A percentile compares a stretch with the other conserved stretches of the same genome.
phyloP scores from a whole-genome alignment of 257 asterid genomes.

The Parsonsia alboflavescens region DNA sequence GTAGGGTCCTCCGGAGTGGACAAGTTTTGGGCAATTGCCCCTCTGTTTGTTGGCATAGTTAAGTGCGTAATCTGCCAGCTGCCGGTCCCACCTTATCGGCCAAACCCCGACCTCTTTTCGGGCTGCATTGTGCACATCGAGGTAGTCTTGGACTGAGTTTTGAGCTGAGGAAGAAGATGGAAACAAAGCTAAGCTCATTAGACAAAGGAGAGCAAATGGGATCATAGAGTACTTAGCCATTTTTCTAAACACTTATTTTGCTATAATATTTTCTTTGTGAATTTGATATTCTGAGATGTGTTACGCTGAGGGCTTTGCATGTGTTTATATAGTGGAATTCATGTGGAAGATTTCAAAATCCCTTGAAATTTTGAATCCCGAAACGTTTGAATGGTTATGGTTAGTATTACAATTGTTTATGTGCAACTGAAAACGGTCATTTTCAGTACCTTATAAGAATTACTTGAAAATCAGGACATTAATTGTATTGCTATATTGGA shows the following conservation, averaged over 20 bases:
- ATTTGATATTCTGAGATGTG: neutral
- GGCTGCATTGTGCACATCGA: slow-evolving; percentile 35
- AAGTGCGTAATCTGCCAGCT: slow-evolving; percentile 34
- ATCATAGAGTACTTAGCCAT: slow-evolving; percentile 3
- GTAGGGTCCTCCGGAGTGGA: slow-evolving; percentile 30
- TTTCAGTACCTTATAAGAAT: too few species aligned
- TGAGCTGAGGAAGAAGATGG: slow-evolving; percentile 10
- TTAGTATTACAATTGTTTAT: neutral
- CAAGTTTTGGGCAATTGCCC: slow-evolving; percentile 31
- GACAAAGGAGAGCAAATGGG: neutral
- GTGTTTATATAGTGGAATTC: neutral
- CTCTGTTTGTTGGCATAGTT: slow-evolving; percentile 24
- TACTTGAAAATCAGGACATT: too few species aligned
- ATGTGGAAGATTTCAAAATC: neutral
- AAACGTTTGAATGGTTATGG: neutral
- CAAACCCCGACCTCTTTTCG: slow-evolving; percentile 29
- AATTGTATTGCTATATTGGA: too few species aligned
- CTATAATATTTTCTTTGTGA: too few species aligned
- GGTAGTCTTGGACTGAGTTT: slow-evolving; percentile 13
- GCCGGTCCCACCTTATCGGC: slow-evolving; percentile 36
- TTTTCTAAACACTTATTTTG: too few species aligned
- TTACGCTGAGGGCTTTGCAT: neutral
- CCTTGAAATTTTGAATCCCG: too few species aligned
- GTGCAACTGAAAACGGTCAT: too few species aligned
- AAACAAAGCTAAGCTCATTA: neutral